These are phyloP conservation scores for Phytophthora podocarpi DNA, from an alignment of 352 stramenopile species.

Conservation along the genomic window DNA sequence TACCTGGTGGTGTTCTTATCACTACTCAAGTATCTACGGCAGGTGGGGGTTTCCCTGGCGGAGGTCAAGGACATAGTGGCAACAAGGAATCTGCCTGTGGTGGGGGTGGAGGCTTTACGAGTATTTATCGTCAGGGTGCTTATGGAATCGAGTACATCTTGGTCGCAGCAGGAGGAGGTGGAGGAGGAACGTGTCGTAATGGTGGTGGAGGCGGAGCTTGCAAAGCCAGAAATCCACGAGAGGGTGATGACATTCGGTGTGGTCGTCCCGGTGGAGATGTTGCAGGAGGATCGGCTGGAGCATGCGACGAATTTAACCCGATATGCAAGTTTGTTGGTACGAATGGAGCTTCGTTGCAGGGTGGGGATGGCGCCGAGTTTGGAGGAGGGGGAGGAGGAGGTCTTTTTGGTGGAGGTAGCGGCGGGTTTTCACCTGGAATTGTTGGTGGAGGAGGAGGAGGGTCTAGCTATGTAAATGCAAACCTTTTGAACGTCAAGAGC, in stretches of 20 bases:
- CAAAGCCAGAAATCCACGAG: slow-evolving; percentile 23
- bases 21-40: slow-evolving; percentile 54
- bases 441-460: slow-evolving; percentile 67
- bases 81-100: slow-evolving; percentile 78
- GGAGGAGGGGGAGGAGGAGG: slow-evolving; percentile 69
- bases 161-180: slow-evolving; percentile 66
- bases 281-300: slow-evolving; percentile 49
- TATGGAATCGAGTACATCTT: slow-evolving; percentile 74
- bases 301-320: slow-evolving; percentile 63
- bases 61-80: slow-evolving; percentile 59
- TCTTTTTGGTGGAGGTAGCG: slow-evolving; percentile 67
- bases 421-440: slow-evolving; percentile 74
- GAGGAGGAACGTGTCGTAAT: slow-evolving; percentile 70
- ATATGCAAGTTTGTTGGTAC: slow-evolving; percentile 69
- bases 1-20: slow-evolving; percentile 30
- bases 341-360: slow-evolving; percentile 53
- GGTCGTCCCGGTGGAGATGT: slow-evolving; percentile 46
- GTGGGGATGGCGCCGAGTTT: slow-evolving; percentile 74
- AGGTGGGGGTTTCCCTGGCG: slow-evolving; percentile 52
- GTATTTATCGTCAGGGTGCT: slow-evolving; percentile 65
- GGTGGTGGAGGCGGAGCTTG: slow-evolving; percentile 49
- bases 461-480: slow-evolving; percentile 63
- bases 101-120: slow-evolving; percentile 72
- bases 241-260: slow-evolving; percentile 60
- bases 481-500: slow-evolving; percentile 46